phyloP scores from a whole-genome alignment of 441 rosid species.

The Hura crepitans region DNA sequence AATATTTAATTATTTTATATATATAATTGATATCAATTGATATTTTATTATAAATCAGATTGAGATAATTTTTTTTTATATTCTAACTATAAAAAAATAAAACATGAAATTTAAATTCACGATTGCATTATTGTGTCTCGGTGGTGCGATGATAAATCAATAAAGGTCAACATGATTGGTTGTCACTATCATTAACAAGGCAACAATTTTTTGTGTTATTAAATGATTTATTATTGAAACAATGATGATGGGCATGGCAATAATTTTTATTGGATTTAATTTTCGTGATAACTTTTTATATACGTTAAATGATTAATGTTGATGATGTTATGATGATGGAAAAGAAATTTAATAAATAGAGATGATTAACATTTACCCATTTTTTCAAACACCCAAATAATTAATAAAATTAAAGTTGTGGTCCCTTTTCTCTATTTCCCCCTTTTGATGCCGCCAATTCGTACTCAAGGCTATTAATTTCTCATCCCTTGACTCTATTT shows the following conservation, averaged over 20 bases:
- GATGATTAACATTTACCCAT: slow-evolving; percentile 4
- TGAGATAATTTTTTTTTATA: too few species aligned
- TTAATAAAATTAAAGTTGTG: background rate
- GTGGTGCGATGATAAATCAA: slow-evolving; percentile 1
- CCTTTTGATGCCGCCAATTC: background rate
- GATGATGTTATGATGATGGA: slow-evolving; percentile 27
- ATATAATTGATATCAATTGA: too few species aligned
- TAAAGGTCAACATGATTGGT: slow-evolving; percentile 24
- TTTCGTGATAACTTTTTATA: background rate
- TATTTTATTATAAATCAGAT: too few species aligned
- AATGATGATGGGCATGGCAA: slow-evolving; percentile 8
- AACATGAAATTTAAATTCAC: background rate
- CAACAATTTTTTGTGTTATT: background rate
- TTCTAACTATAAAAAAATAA: too few species aligned
- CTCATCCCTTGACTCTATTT: background rate
- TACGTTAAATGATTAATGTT: slow-evolving; percentile 21
- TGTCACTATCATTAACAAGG: slow-evolving; percentile 17
- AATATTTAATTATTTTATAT: too few species aligned
- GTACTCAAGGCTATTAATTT: background rate
- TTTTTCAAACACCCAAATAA: slow-evolving; percentile 13
- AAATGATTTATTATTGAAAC: slow-evolving; percentile 6
- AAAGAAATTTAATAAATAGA: background rate
- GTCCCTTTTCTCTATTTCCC: background rate
- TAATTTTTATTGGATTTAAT: slow-evolving; percentile 1
- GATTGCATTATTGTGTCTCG: slow-evolving; percentile 18